Evolutionary conservation across 1,284 basidiomycete genomes (phyloP).

Genomic region (Rhodofomes roseus): DNA sequence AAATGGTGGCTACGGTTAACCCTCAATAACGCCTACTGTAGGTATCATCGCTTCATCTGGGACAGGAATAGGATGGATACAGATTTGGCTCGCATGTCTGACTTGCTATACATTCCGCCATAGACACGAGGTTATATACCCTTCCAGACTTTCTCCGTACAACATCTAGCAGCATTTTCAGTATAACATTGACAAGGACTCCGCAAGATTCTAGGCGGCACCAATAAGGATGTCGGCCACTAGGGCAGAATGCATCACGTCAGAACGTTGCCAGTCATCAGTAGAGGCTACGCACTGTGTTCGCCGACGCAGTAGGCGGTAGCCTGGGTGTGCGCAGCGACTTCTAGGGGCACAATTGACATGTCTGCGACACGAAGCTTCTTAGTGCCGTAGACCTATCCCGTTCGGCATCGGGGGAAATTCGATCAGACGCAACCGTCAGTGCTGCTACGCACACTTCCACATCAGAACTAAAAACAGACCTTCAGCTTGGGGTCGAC

Average conservation of each 20-base stretch:
- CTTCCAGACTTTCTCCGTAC: no score
- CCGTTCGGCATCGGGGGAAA: no score
- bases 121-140: not conserved
- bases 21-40: no score
- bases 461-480: not conserved
- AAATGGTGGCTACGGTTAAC: no score
- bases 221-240: constrained; percentile 4
- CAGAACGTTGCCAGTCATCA: not conserved
- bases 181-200: no score
- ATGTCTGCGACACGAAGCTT: constrained; percentile 32
- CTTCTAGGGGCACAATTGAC: constrained; percentile 22
- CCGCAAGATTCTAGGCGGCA: not conserved
- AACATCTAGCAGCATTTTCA: no score
- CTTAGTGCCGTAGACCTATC: constrained; percentile 14
- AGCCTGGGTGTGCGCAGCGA: constrained; percentile 32
- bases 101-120: no score
- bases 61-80: no score
- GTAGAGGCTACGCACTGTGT: not conserved
- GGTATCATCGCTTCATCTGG: no score
- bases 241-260: not conserved
- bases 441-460: no score
- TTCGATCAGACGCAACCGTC: no score
- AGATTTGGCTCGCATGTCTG: not conserved
- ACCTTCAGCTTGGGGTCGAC: constrained; percentile 41
- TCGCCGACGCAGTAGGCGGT: constrained; percentile 37